Percentiles rank a stretch among this genome's conserved stretches.
Evolutionary conservation across 345 rosid species (phyloP).

Genomic region (Orychophragmus violaceus): DNA sequence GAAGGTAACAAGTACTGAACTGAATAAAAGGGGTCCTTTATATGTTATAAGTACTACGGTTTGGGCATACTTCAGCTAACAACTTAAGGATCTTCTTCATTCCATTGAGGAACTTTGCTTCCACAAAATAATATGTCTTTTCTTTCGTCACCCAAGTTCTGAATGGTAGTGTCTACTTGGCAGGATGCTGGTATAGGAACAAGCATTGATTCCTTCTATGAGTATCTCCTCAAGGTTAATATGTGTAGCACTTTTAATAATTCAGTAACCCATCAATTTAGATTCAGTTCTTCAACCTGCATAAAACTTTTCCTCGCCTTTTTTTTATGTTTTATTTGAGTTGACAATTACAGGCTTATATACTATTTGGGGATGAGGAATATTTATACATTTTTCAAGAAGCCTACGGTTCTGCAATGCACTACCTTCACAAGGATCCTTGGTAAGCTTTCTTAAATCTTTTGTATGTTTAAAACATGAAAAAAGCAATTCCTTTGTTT

Average conservation of each 20-base stretch:
- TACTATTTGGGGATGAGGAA: conserved; percentile 94
- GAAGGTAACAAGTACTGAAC: conserved; percentile 46
- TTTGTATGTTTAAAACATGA: conserved; percentile 20
- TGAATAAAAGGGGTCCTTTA: not conserved
- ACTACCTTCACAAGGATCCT: conserved; percentile 84
- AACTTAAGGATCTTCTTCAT: not conserved
- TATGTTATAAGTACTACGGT: not conserved
- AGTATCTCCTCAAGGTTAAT: conserved; percentile 92
- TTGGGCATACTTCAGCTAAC: not conserved
- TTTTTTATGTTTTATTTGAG: conserved; percentile 6
- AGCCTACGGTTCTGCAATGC: conserved; percentile 91
- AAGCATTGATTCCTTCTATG: conserved; percentile 96
- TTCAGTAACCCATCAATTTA: not conserved
- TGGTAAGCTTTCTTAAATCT: conserved; percentile 56
- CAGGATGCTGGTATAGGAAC: conserved; percentile 99
- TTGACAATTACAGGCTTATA: conserved; percentile 65
- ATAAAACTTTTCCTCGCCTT: not conserved
- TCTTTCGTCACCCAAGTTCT: conserved; percentile 1
- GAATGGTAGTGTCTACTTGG: conserved; percentile 29
- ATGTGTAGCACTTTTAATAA: not conserved
- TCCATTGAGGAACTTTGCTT: not conserved
- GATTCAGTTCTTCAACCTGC: not conserved
- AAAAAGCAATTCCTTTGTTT: conserved; percentile 15
- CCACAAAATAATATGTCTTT: not conserved
- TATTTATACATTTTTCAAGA: conserved; percentile 87